Percentiles rank a stretch among this genome's conserved stretches.
phyloP scores from a whole-genome alignment of 306 rosid genomes.

The Gynostemma pentaphyllum region DNA sequence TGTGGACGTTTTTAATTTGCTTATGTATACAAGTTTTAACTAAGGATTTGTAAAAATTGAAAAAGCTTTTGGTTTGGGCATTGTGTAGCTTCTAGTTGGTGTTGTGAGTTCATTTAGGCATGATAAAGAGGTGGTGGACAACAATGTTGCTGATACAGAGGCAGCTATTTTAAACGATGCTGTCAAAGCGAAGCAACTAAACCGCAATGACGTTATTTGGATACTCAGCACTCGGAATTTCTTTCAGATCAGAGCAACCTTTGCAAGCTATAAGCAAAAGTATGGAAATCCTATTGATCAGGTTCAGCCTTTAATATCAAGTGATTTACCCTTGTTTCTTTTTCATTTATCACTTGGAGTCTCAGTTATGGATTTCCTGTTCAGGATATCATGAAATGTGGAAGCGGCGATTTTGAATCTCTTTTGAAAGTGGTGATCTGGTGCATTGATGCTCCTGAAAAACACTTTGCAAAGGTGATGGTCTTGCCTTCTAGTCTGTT shows the following conservation, averaged over 20 bases:
- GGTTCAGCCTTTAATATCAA: slow-evolving; percentile 29
- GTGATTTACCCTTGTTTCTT: neutral
- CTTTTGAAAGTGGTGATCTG: slow-evolving; percentile 31
- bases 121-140: slow-evolving; percentile 49
- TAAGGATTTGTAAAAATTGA: neutral
- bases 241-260: slow-evolving; percentile 77
- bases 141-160: slow-evolving; percentile 38
- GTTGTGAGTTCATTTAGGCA: slow-evolving; percentile 76
- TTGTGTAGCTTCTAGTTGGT: slow-evolving; percentile 58
- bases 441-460: slow-evolving; percentile 68
- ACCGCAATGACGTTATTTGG: slow-evolving; percentile 44
- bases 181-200: slow-evolving; percentile 42
- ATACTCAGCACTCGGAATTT: slow-evolving; percentile 75
- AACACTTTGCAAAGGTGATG: slow-evolving; percentile 81
- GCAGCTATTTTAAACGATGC: slow-evolving; percentile 58
- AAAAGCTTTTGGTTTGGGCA: slow-evolving; percentile 9
- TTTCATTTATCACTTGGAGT: neutral
- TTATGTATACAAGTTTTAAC: neutral
- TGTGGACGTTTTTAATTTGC: neutral
- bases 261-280: slow-evolving; percentile 46
- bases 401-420: slow-evolving; percentile 41
- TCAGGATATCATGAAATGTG: slow-evolving; percentile 54
- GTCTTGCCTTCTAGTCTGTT: neutral
- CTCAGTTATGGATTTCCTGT: slow-evolving; percentile 9
- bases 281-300: slow-evolving; percentile 43